Evolutionary conservation across 2,329 filamentous ascomycete genomes (phyloP).

Genomic region (Corinectria fuckeliana): DNA sequence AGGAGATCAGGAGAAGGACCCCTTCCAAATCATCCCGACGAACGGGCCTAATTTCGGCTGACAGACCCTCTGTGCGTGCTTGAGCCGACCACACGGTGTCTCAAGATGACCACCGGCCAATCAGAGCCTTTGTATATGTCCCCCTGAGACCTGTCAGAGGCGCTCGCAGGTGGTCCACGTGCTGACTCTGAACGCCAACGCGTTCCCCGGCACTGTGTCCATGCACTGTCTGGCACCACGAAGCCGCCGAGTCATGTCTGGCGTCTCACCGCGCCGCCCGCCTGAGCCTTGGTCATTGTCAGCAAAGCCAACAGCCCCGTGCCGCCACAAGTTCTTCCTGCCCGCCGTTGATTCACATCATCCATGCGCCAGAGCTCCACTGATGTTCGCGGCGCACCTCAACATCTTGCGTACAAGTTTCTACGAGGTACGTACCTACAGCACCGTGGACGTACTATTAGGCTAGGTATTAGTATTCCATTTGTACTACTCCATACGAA

Average conservation of each 20-base stretch:
- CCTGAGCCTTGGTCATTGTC: conserved; percentile 14
- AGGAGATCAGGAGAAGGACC: neutral
- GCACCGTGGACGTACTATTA: too few species aligned
- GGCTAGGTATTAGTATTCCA: too few species aligned
- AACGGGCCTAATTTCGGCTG: conserved; percentile 32
- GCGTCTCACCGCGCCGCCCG: conserved; percentile 10
- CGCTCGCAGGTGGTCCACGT: conserved; percentile 29
- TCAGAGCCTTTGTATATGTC: conserved; percentile 21
- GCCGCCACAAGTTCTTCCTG: conserved; percentile 6
- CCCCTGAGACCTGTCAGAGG: conserved; percentile 32
- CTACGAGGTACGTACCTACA: too few species aligned
- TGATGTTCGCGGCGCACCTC: conserved; percentile 8
- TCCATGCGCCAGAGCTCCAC: conserved; percentile 11
- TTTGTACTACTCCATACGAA: too few species aligned
- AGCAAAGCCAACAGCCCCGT: conserved; percentile 2
- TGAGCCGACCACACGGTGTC: conserved; percentile 20
- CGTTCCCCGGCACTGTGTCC: conserved; percentile 22
- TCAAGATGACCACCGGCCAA: conserved; percentile 9
- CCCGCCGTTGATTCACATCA: conserved; percentile 13
- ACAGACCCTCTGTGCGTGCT: conserved; percentile 15
- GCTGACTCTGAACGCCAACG: conserved; percentile 19
- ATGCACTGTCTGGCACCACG: conserved; percentile 25
- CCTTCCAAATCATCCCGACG: conserved; percentile 1
- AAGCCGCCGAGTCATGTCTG: conserved; percentile 1
- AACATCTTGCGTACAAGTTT: neutral